Evolutionary conservation across 345 rosid genomes (phyloP).

Genomic region (Erodium maritimum): DNA sequence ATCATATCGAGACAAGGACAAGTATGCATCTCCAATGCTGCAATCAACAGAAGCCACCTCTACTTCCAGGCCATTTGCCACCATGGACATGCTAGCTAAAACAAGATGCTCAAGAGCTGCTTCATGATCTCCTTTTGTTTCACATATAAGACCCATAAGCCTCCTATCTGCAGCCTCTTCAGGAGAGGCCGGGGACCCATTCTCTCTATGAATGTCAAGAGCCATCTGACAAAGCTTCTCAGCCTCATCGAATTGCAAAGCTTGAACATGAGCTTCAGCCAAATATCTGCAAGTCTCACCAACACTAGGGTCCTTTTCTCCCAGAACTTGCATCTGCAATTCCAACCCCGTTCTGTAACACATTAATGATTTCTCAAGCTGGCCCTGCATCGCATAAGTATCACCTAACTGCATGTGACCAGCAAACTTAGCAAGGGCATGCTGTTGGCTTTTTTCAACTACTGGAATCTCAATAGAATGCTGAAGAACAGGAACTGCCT

Average conservation of each 20-base stretch:
- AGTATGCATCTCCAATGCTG: slow-evolving; percentile 83
- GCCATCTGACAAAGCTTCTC: slow-evolving; percentile 57
- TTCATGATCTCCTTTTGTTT: slow-evolving; percentile 77
- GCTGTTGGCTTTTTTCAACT: slow-evolving; percentile 61
- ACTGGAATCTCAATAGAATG: slow-evolving; percentile 58
- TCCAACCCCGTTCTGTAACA: slow-evolving; percentile 68
- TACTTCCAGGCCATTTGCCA: slow-evolving; percentile 71
- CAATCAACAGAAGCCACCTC: slow-evolving; percentile 80
- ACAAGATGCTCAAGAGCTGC: slow-evolving; percentile 82
- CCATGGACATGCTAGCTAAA: slow-evolving; percentile 89
- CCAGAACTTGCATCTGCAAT: slow-evolving; percentile 59
- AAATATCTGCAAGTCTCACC: slow-evolving; percentile 81
- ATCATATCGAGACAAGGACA: slow-evolving; percentile 70
- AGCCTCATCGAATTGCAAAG: slow-evolving; percentile 71
- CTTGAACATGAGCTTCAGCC: slow-evolving; percentile 86
- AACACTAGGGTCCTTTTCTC: slow-evolving; percentile 69
- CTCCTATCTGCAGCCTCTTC: slow-evolving; percentile 88
- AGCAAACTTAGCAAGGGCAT: slow-evolving; percentile 78
- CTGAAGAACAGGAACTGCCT: slow-evolving; percentile 70
- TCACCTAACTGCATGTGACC: slow-evolving; percentile 96
- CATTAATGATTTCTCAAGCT: slow-evolving; percentile 58
- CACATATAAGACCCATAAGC: slow-evolving; percentile 90
- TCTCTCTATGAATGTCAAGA: slow-evolving; percentile 56
- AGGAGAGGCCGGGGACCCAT: slow-evolving; percentile 49
- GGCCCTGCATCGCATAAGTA: slow-evolving; percentile 79